Evolutionary conservation across 768 basidiomycete species (phyloP).

Genomic region (Tulasnella sp.): DNA sequence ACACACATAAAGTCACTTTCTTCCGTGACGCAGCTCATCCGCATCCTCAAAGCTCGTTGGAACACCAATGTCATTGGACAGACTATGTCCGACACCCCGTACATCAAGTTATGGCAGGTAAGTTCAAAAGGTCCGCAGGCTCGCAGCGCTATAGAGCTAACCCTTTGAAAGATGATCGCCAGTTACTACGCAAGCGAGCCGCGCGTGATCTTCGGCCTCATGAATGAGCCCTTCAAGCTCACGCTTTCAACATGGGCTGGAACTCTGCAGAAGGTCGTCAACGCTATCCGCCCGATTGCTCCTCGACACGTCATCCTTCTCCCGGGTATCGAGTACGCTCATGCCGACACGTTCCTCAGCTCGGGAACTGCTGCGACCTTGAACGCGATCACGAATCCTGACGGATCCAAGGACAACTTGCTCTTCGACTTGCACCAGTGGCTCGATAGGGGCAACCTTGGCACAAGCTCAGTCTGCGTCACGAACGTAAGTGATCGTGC

Average conservation of each 20-base stretch:
- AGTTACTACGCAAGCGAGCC: not conserved
- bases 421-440: conserved; percentile 32
- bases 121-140: too few relatives aligned
- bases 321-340: conserved; percentile 34
- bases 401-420: conserved; percentile 28
- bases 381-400: conserved; percentile 33
- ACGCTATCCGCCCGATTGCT: conserved; percentile 33
- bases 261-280: conserved; percentile 31
- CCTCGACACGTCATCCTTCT: conserved; percentile 32
- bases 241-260: conserved; percentile 26
- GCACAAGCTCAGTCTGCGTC: conserved; percentile 33
- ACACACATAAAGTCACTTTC: too few relatives aligned
- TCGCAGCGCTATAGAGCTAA: not conserved
- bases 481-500: conserved; percentile 25
- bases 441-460: conserved; percentile 35
- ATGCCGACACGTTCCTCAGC: conserved; percentile 29
- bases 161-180: conserved; percentile 1
- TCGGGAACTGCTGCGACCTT: conserved; percentile 31
- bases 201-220: conserved; percentile 24
- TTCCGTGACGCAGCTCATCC: too few relatives aligned
- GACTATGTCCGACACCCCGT: not conserved
- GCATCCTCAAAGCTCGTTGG: not conserved
- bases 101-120: not conserved
- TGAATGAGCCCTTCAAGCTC: conserved; percentile 42
- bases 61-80: conserved; percentile 6